A percentile compares a stretch with the other conserved stretches of the same genome.
phyloP scores from a whole-genome alignment of 139 green algal genomes.

The Astrephomene gubernaculifera region DNA sequence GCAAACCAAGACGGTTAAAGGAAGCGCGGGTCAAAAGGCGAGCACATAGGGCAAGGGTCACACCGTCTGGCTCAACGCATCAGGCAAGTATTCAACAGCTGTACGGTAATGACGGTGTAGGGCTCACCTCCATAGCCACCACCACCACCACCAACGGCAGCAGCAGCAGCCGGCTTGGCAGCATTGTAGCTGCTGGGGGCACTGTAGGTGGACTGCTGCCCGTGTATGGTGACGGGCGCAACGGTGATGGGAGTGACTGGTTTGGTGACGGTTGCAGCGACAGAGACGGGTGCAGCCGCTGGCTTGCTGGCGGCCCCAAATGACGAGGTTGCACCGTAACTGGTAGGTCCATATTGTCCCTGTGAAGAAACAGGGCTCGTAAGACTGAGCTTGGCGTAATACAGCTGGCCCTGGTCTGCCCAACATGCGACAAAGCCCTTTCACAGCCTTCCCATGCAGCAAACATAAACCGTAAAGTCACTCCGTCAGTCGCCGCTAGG shows the following conservation, averaged over 20 bases:
- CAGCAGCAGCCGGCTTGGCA: background rate
- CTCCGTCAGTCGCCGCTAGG: no score
- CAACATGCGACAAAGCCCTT: no score
- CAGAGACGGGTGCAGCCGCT: no score
- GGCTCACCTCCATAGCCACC: constrained; percentile 20
- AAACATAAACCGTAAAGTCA: no score
- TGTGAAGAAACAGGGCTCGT: background rate
- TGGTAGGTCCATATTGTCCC: background rate
- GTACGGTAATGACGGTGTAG: background rate
- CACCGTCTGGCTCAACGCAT: background rate
- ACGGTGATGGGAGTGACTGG: background rate
- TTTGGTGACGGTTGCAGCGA: no score
- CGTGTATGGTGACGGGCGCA: background rate
- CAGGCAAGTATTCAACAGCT: background rate
- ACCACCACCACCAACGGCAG: no score
- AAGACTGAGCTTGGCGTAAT: no score
- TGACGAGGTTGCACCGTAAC: background rate
- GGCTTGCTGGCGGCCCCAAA: constrained; percentile 5
- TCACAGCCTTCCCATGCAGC: no score
- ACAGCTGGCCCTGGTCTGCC: no score
- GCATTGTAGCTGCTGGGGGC: background rate
- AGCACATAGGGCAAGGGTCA: background rate
- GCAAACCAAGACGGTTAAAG: background rate
- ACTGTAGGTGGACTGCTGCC: constrained; percentile 10
- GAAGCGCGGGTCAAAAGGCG: background rate